These are phyloP conservation scores for Leishmania aethiopica DNA, from an alignment of 208 protist genomes.

Conservation along the genomic window DNA sequence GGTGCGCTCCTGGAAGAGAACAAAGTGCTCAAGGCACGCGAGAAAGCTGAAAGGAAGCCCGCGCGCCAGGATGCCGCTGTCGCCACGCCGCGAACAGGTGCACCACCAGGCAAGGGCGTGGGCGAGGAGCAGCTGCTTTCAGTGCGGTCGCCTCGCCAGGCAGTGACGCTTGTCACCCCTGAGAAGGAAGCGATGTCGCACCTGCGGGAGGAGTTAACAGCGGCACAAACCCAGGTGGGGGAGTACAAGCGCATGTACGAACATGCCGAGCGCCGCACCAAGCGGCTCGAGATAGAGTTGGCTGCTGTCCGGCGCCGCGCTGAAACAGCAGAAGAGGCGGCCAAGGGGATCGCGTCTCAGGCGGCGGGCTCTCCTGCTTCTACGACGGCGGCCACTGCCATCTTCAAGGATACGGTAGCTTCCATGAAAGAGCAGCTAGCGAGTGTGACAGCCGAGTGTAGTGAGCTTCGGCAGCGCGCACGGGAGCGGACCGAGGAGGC, in stretches of 20 bases:
- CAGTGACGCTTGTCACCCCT: slow-evolving; percentile 7
- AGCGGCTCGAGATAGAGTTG: slow-evolving; percentile 24
- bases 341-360: background rate
- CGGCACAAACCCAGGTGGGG: slow-evolving; percentile 4
- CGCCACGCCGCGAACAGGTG: background rate
- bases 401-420: background rate
- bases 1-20: background rate
- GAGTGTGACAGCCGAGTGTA: background rate
- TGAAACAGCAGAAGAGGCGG: background rate
- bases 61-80: background rate
- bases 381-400: background rate
- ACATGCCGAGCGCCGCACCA: slow-evolving; percentile 15
- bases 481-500: slow-evolving; percentile 21
- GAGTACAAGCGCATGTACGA: slow-evolving; percentile 21
- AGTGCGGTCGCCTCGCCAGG: slow-evolving; percentile 5
- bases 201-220: slow-evolving; percentile 18
- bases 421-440: slow-evolving; percentile 5
- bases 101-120: background rate
- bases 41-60: background rate
- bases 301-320: background rate
- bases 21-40: background rate
- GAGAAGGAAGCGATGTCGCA: slow-evolving; percentile 7
- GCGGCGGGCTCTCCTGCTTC: background rate
- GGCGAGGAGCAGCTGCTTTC: background rate
- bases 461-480: slow-evolving; percentile 2